Percentiles rank a stretch among this genome's conserved stretches.
These are phyloP conservation scores for Annulohypoxylon stygium DNA, from an alignment of 495 filamentous ascomycete species.

Conservation along the genomic window DNA sequence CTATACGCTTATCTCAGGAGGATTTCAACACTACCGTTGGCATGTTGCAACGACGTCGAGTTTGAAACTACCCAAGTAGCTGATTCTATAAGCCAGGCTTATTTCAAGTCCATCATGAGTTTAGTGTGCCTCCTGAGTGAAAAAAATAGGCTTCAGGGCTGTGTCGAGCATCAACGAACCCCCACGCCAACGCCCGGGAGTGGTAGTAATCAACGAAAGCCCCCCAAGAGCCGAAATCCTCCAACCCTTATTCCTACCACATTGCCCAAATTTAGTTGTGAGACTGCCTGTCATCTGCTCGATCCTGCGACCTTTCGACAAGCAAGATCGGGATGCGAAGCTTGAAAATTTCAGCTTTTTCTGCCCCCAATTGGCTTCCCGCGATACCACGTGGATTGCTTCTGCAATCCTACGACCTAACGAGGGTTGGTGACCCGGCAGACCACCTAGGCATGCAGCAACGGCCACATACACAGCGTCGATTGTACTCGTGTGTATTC, in stretches of 20 bases:
- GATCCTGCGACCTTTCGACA: slow-evolving; percentile 36
- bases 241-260: slow-evolving; percentile 28
- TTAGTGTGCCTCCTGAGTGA: slow-evolving; percentile 9
- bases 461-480: slow-evolving; percentile 26
- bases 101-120: slow-evolving; percentile 4
- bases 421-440: slow-evolving; percentile 17
- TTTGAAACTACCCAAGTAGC: not conserved
- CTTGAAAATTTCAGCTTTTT: slow-evolving; percentile 21
- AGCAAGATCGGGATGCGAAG: slow-evolving; percentile 34
- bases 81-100: not conserved
- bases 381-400: slow-evolving; percentile 41
- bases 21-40: not conserved
- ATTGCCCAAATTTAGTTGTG: slow-evolving; percentile 26
- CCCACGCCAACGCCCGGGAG: slow-evolving; percentile 20
- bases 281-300: slow-evolving; percentile 35
- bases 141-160: slow-evolving; percentile 1
- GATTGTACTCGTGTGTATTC: slow-evolving; percentile 29
- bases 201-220: slow-evolving; percentile 25
- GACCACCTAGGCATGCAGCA: slow-evolving; percentile 18
- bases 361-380: slow-evolving; percentile 34
- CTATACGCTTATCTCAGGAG: not conserved
- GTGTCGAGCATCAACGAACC: slow-evolving; percentile 26
- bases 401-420: slow-evolving; percentile 39
- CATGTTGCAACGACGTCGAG: not conserved
- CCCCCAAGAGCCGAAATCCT: slow-evolving; percentile 29